Percentiles rank a stretch among this genome's conserved stretches.
Evolutionary conservation across 2,329 filamentous ascomycete genomes (phyloP).

Genomic region (Taxawa tesnikishii): DNA sequence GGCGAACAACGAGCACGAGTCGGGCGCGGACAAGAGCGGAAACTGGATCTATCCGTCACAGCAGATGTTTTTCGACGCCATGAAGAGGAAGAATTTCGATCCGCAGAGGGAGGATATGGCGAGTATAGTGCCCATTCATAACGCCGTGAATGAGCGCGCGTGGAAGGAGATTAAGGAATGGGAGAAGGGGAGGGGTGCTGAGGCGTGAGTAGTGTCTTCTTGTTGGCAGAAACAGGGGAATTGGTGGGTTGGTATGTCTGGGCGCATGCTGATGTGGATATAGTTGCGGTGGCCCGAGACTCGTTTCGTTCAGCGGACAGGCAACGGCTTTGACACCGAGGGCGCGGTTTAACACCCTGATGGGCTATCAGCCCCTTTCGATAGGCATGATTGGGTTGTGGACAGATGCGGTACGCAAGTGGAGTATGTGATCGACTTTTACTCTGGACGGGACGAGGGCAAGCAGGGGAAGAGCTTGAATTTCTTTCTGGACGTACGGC

Average conservation of each 20-base stretch:
- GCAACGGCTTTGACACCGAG: slow-evolving; percentile 58
- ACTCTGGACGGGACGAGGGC: slow-evolving; percentile 53
- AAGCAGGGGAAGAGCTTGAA: slow-evolving; percentile 37
- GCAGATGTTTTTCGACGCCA: slow-evolving; percentile 95
- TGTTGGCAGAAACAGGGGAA: not conserved
- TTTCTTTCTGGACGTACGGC: slow-evolving; percentile 54
- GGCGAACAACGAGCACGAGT: slow-evolving; percentile 70
- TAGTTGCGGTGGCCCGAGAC: slow-evolving; percentile 62
- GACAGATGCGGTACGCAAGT: slow-evolving; percentile 76
- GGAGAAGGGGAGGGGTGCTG: slow-evolving; percentile 55
- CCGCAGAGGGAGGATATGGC: slow-evolving; percentile 65
- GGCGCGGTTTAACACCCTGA: slow-evolving; percentile 66
- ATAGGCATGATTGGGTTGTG: slow-evolving; percentile 94
- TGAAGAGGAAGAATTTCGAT: slow-evolving; percentile 79
- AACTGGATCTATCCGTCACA: slow-evolving; percentile 98
- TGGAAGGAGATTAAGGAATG: slow-evolving; percentile 87
- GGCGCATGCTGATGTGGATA: no score
- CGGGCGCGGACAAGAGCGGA: slow-evolving; percentile 57
- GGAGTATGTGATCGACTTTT: slow-evolving; percentile 98
- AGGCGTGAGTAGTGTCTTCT: slow-evolving; percentile 34
- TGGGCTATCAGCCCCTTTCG: slow-evolving; percentile 93
- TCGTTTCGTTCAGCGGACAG: slow-evolving; percentile 72
- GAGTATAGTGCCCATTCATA: slow-evolving; percentile 92
- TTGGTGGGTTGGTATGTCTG: not conserved
- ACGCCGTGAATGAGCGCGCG: slow-evolving; percentile 93